Percentiles rank a stretch among this genome's conserved stretches.
Evolutionary conservation across 1,139 yeast species (phyloP).

Genomic region (Meyerozyma athensensis): DNA sequence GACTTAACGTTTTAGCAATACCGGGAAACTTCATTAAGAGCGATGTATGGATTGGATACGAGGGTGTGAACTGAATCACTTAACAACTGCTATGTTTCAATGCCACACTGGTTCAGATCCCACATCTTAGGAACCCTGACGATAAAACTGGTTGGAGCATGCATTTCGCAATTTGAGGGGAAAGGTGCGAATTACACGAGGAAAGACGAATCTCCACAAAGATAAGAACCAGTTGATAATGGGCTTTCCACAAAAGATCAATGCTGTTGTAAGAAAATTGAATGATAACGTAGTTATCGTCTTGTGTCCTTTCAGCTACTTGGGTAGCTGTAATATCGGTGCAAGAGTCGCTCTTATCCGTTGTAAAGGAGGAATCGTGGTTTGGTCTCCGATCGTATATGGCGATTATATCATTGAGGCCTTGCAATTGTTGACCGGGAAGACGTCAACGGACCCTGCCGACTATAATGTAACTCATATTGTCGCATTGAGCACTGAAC

Average conservation of each 20-base stretch:
- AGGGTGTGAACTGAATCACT: no score
- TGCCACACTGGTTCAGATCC: no score
- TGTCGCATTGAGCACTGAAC: conserved; percentile 9
- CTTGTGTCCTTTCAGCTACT: conserved; percentile 43
- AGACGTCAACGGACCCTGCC: not conserved
- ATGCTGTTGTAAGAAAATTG: conserved; percentile 38
- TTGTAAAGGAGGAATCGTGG: conserved; percentile 34
- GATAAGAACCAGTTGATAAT: no score
- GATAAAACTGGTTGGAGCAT: no score
- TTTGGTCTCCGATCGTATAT: conserved; percentile 62
- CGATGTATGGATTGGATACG: no score
- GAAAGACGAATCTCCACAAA: no score
- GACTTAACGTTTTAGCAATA: no score
- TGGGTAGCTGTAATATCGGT: conserved; percentile 47
- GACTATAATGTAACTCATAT: conserved; percentile 6
- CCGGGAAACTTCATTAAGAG: no score
- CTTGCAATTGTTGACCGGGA: conserved; percentile 30
- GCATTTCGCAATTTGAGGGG: no score
- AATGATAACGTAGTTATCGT: conserved; percentile 45
- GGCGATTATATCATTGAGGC: conserved; percentile 40
- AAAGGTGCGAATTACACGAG: no score
- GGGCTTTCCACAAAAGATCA: conserved; percentile 33
- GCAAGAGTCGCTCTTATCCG: conserved; percentile 53
- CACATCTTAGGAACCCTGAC: no score
- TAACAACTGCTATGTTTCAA: no score